Evolutionary conservation across 352 stramenopile species (phyloP), one percentile per base, ranked within the genome.

Genomic region (Pythium aphanidermatum): DNA sequence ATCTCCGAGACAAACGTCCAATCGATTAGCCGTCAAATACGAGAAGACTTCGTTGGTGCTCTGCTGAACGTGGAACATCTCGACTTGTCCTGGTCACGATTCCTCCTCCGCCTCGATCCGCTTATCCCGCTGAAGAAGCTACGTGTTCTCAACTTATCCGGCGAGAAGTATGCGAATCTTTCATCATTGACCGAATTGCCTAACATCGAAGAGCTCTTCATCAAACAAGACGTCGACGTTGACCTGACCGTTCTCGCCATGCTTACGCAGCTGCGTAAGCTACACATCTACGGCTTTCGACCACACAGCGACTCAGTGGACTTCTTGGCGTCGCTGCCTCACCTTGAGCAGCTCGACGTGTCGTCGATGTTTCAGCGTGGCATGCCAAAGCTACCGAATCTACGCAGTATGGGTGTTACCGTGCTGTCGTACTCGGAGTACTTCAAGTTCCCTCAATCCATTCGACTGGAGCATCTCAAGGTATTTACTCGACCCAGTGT

Each of bases 381-480:
- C 13, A 47, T 63, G 40, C 54, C 54, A 0, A 11, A 16, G 5
- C 41, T 63, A 3, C 24, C 40, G 7, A 25, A 52, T 6, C 41
- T 63, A 5, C 35, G 37, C 19, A 37, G 31, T 9, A 23, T 63
- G 1, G 34, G 54, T 6, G 46, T 63, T 14, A 53, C 48, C 6
- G 54, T 63, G 21, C 32, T 63, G 1, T 49, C 54, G 21, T 63
- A 63, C 35, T 63, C 54, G 11, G 54, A 63, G n/a, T 63, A 54
- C 30, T 63, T 63, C 47, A 63, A 63, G 41, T 63, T 57, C 46
- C 54, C 54, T 1, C 28, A 35, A 21, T 46, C 54, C 4, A 46
- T 47, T 4, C 27, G 39, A 12, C 46, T 63, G 7, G 36, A 26
- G 1, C 7, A 53, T 4, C 47, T 63, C 8, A 31, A 32, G 6